These are phyloP conservation scores for Elsinoe perseae DNA, from an alignment of 2,329 filamentous ascomycete species.

Conservation along the genomic window DNA sequence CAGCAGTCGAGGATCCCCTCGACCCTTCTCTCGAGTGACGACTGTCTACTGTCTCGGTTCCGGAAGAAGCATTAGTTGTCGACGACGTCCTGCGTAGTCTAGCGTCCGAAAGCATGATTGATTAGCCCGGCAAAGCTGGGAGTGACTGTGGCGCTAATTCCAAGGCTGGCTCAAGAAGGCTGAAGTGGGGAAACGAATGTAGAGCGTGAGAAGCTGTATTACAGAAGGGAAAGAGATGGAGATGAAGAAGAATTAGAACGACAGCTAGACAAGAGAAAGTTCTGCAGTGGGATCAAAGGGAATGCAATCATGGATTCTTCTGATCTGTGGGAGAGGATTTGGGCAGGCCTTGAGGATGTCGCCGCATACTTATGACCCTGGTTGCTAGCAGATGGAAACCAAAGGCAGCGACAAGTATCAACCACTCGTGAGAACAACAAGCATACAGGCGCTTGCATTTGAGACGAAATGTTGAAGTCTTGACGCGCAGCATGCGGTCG, in stretches of 20 bases:
- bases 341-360: slow-evolving; percentile 2
- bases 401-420: neutral
- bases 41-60: slow-evolving; percentile 2
- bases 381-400: neutral
- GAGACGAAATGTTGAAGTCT: neutral
- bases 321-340: neutral
- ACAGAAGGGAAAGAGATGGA: slow-evolving; percentile 10
- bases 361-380: slow-evolving; percentile 5
- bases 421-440: neutral
- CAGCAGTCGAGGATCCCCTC: slow-evolving; percentile 17
- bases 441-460: neutral
- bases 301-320: neutral
- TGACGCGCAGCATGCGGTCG: neutral
- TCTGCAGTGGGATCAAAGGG: neutral
- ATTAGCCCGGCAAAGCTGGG: neutral
- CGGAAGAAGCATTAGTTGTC: slow-evolving; percentile 1
- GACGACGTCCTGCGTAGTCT: slow-evolving; percentile 13
- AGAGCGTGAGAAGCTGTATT: neutral
- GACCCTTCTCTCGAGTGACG: slow-evolving; percentile 9
- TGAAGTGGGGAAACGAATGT: slow-evolving; percentile 12
- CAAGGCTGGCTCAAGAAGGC: slow-evolving; percentile 9
- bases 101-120: neutral
- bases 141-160: slow-evolving; percentile 1
- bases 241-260: neutral
- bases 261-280: neutral